Base-by-base conservation (phyloP, 371 early-diverging fungal genomes). In the Apophysomyces elegans region DNA sequence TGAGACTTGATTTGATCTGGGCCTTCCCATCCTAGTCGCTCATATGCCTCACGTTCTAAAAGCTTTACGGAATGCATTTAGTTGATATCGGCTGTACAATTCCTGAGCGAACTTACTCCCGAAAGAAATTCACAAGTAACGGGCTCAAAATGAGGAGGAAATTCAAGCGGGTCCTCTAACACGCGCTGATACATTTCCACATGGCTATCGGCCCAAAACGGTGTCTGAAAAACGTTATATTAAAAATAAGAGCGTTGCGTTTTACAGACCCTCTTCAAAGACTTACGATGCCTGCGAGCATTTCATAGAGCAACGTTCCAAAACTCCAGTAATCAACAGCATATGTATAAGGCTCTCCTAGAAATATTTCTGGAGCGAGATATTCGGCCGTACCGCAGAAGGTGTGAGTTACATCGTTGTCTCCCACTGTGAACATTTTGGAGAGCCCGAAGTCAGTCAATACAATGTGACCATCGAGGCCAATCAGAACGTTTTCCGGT, bases 261-360 rank as follows among this genome's bases (percentile, higher is more conserved):
- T 36, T n/a, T 50, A 16, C 32, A 26, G 3, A 26, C 2, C 32
- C 46, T 21, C n/a, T 39, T 18, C 36, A 21, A n/a, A 57, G 37
- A 76, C 83, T 75, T 83, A 85, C 87, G 12, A 80, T 82, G 14
- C 93, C 93, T 36, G 84, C 82, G 37, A 92, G 62, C 84, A 93
- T 89, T 68, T 91, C 97, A 73, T 92, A 99, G 47, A 97, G 80
- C 18, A 98, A 80, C 1, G 97, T 93, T 1, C 99, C 99, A 4
- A 98, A 78, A 54, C 96, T 91, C 99, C 99, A 99, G 88, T 96
- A 96, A 79, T 99, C 99, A 3, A 95, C 95, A 0, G 85, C 86
- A 68, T 88, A 92, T 5, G 94, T 93, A 70, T 98, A 97, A 37
- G 87, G 89, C 9, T 87, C 83, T 5, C 92, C 93, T 47, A 82